phyloP scores from a whole-genome alignment of 164 flowering plant species.

The Pachysandra terminalis region DNA sequence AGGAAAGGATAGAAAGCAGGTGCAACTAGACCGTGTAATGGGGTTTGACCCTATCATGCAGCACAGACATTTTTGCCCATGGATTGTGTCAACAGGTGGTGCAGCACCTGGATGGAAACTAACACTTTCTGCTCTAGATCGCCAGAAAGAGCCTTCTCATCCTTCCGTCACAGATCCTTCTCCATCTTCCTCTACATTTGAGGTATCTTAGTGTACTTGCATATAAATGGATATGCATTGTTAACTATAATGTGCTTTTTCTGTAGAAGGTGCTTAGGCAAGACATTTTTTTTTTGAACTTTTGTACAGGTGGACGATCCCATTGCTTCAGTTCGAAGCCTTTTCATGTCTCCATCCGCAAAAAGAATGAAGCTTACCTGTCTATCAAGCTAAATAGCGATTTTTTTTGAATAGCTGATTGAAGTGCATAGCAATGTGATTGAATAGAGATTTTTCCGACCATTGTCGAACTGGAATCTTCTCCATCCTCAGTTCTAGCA shows the following conservation, averaged over 20 bases:
- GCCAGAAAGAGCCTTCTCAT: conserved; percentile 34
- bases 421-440: neutral
- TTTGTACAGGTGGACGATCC: conserved; percentile 77
- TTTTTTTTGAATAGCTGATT: neutral
- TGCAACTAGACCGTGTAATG: conserved; percentile 22
- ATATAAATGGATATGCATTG: neutral
- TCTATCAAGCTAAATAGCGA: conserved; percentile 16
- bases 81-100: conserved; percentile 60
- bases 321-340: conserved; percentile 55
- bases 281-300: neutral
- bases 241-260: too few species aligned
- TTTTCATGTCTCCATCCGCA: conserved; percentile 55
- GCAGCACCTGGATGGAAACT: conserved; percentile 75
- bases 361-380: conserved; percentile 41
- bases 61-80: conserved; percentile 92
- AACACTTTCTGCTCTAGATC: conserved; percentile 59
- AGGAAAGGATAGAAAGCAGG: conserved; percentile 32
- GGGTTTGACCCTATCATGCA: conserved; percentile 86
- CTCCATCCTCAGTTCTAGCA: neutral
- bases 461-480: neutral
- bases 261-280: neutral
- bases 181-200: conserved; percentile 37
- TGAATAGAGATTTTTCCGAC: neutral
- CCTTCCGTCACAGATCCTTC: conserved; percentile 25
- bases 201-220: conserved; percentile 38